Evolutionary conservation across 2,329 filamentous ascomycete species (phyloP), one percentile per base, ranked within the genome.

Genomic region (Penicillium oxalicum): DNA sequence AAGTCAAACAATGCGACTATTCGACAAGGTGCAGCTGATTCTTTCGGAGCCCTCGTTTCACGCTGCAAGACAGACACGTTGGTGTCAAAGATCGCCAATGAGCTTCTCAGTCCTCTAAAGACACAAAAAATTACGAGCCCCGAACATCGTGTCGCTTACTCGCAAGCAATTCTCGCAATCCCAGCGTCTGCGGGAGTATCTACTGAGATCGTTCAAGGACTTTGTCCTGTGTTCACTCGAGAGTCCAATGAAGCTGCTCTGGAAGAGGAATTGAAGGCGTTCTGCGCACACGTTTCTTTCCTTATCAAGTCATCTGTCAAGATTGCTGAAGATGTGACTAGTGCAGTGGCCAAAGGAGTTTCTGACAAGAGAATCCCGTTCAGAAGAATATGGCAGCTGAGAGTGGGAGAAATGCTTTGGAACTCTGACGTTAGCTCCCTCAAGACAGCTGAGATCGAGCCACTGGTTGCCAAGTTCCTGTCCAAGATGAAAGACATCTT

Each of bases 171-270:
- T 3, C 75, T 80, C 43, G 74, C 77, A 5, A 70, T 91, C 28
- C 77, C 81, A 1, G 73, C 81, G 38, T 86, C 82, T 2, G 67
- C 75, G 9, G 69, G 77, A 2, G 76, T 86, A 35, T 85, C 87
- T 0, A 76, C 78, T 49, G 86, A 86, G 56, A 77, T 91, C 28
- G 78, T 82, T 1, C 72, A 77, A 43, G 81, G 80, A 5, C 76
- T 97, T 50, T 81, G 85, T 5, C 70, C 81, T 13, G 75, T 89
- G 11, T 83, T 87, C 13, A 72, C 79, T 5, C 95, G 96, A 63
- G 93, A 98, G 70, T 84, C 90, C 6, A 97, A 94, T 60, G 93
- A 98, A 67, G 73, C 78, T 33, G 91, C 91, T 37, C 74, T 95
- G 26, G 77, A 81, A 37, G 83, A 87, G 8, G 89, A 95, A 67